phyloP scores from a whole-genome alignment of 208 protist species.

The Crithidia acanthocephali region DNA sequence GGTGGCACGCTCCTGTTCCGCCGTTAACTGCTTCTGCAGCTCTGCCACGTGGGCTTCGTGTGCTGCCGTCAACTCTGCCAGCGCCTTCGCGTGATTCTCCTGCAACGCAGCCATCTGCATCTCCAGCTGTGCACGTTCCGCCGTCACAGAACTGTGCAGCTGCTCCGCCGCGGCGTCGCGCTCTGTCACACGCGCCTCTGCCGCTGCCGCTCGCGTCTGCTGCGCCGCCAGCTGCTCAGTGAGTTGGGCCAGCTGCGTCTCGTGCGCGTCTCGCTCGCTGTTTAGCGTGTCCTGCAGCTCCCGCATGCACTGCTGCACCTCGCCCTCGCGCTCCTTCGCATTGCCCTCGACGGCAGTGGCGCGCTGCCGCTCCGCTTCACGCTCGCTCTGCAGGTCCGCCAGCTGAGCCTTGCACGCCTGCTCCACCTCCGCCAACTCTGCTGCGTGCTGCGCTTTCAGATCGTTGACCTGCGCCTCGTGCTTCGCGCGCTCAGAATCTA shows the following conservation, averaged over 20 bases:
- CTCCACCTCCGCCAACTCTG: not conserved
- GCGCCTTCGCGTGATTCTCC: not conserved
- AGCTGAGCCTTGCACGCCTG: not conserved
- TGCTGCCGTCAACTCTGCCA: not conserved
- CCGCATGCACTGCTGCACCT: constrained; percentile 14
- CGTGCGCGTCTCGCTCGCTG: constrained; percentile 15
- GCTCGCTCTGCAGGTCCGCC: constrained; percentile 6
- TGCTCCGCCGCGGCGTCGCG: constrained; percentile 6
- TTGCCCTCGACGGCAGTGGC: constrained; percentile 3
- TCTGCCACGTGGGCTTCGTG: not conserved
- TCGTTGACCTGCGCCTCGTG: constrained; percentile 9
- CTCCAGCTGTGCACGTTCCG: constrained; percentile 12
- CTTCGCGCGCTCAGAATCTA: constrained; percentile 1
- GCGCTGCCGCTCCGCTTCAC: constrained; percentile 13
- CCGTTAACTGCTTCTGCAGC: constrained; percentile 10
- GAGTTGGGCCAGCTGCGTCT: constrained; percentile 7
- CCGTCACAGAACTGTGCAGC: not conserved
- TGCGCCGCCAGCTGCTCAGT: not conserved
- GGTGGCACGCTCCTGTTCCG: constrained; percentile 4
- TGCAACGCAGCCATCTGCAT: not conserved
- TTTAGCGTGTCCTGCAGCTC: constrained; percentile 15
- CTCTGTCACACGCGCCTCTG: constrained; percentile 13
- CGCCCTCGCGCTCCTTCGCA: constrained; percentile 9
- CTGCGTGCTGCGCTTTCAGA: not conserved
- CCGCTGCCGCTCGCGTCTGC: not conserved